phyloP scores from a whole-genome alignment of 768 basidiomycete genomes.

The Dioszegia hungarica region DNA sequence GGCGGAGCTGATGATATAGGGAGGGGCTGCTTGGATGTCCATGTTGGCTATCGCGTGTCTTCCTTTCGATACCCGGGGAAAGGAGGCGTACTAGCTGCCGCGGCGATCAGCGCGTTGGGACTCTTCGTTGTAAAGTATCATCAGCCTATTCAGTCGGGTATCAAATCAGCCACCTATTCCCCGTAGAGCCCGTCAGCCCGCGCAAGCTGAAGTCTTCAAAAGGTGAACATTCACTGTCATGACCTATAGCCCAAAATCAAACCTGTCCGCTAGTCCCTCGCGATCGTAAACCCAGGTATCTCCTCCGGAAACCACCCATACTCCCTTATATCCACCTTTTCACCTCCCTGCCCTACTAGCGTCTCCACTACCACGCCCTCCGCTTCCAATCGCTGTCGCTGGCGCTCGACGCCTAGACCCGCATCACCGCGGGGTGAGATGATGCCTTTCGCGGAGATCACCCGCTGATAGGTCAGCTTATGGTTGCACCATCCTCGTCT shows the following conservation, averaged over 20 bases:
- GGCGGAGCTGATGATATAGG: slow-evolving; percentile 10
- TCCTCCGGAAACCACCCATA: slow-evolving; percentile 49
- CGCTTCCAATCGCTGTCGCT: slow-evolving; percentile 68
- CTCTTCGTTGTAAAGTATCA: no score
- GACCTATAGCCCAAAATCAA: no score
- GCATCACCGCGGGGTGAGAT: slow-evolving; percentile 76
- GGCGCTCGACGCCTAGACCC: slow-evolving; percentile 69
- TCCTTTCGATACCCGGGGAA: not conserved
- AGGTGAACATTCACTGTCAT: no score
- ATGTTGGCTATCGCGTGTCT: slow-evolving; percentile 23
- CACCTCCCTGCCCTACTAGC: slow-evolving; percentile 55
- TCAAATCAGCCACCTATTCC: no score
- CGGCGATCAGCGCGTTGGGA: no score
- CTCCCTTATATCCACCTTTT: slow-evolving; percentile 54
- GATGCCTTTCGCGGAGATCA: slow-evolving; percentile 41
- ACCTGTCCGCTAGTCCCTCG: no score
- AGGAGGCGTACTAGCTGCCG: no score
- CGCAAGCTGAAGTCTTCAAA: no score
- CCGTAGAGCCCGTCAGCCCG: no score
- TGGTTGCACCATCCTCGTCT: no score
- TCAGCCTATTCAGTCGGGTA: no score
- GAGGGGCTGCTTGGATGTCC: slow-evolving; percentile 35
- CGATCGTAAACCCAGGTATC: not conserved
- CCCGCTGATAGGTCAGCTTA: slow-evolving; percentile 28
- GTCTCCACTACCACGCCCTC: slow-evolving; percentile 76